Evolutionary conservation across 2,329 filamentous ascomycete genomes (phyloP), one percentile per base, ranked within the genome.

Genomic region (Neonectria hederae): DNA sequence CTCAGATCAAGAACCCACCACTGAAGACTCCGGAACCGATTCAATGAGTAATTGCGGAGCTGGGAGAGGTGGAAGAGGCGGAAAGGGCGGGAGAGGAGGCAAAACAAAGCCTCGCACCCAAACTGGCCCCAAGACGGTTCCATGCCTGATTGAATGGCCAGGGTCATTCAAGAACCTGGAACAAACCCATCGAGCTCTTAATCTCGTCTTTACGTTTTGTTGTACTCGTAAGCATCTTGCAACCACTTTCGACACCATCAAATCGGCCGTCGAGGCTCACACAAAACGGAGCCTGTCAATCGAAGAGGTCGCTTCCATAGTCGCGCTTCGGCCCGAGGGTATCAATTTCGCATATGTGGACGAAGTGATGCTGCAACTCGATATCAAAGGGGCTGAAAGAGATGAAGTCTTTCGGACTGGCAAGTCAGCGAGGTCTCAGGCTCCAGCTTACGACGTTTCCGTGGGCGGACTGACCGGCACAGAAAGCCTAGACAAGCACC

Each of bases 201-300:
- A 97, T 72, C 81, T 98, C 2, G 93, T 98, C 1, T 97, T 93
- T 73, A 98, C 96, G 0, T 98, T 99, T 76, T 97, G 93, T 81
- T 96, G 90, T 76, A 95, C 95, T 1, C 89, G 96, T 49, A 97
- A 97, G 76, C 92, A 98, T 73, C 85, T 98, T 28, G 90, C 92
- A 0, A 98, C 96, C 0, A 97, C 95, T 0, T 93, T 97, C 69
- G 92, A 96, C 17, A 97, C 91, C 6, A 92, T 99, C 51, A 93
- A 90, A 71, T 87, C 89, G 9, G 88, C 95, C 0, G 95, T 98
- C 1, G 93, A 97, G 77, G 87, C 87, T 0, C 93, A 97, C 75
- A 94, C 89, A 65, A 90, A 91, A 72, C 86, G 87, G 24, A 82
- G 89, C 19, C 79, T 99, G 45, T 83, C 83, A 0, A 80, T 96